Base-by-base conservation (phyloP, 1,284 basidiomycete species). In the Exobasidium rhododendri region DNA sequence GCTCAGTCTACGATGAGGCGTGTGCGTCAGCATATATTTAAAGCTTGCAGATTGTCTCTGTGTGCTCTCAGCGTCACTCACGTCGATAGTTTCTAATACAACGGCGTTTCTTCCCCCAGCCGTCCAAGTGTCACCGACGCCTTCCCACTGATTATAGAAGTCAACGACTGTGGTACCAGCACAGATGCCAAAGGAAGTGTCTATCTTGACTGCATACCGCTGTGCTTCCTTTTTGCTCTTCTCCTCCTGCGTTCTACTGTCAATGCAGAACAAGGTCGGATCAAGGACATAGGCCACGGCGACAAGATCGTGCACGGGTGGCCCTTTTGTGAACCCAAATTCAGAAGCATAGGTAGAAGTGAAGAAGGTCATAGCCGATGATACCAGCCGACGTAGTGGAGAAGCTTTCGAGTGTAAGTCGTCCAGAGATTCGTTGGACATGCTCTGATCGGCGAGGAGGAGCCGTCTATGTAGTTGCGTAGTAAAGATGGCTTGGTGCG, bases 221-320 rank as follows among this genome's bases (percentile, higher is more conserved):
- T 67, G 66, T 20, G 45, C 24, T 17, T 14, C n/a, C 32, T 14
- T 31, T 14, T 29, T 40, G 26, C 24, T 28, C 14, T 6, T 14
- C 0, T 30, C 47, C 6, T 49, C 14, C 10, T 54, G 51, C 10
- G 11, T 14, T 26, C n/a, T 35, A 46, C 14, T 14, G 11, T 45
- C 24, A 22, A 26, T 3, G 14, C 64, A 63, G 62, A 76, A 76
- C 28, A 76, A 61, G n/a, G 60, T 60, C n/a, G 69, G 70, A 46
- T 73, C 69, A 44, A 72, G 63, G 22, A 76, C 65, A 56, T 73
- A 76, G 17, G 69, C 73, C 22, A 74, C 67, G n/a, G 68, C 64
- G 17, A 76, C 64, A 61, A 73, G 62, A 61, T 76, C 74, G 58
- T 76, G 74, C 1, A 75, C 67, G 4, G 74, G 74, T 5, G 74